Conservation (phyloP, 2,329 filamentous ascomycete species). For the Colletotrichum aenigma region DNA sequence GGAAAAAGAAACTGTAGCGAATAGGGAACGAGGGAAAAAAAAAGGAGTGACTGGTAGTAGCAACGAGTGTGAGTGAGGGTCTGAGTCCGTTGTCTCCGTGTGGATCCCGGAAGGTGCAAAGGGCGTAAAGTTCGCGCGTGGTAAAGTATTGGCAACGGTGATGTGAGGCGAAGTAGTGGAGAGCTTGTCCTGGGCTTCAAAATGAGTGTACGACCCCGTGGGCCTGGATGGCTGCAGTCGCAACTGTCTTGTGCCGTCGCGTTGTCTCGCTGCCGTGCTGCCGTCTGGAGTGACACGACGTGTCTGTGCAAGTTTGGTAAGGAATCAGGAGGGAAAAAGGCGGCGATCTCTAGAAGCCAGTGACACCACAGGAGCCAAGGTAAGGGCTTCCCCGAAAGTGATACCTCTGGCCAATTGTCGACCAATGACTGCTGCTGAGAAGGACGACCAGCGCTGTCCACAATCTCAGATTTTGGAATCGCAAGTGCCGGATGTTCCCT, state of each 20-base stretch:
- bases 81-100: background rate
- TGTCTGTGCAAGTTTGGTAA: constrained; percentile 3
- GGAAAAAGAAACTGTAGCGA: background rate
- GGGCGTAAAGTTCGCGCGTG: background rate
- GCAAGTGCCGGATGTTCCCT: background rate
- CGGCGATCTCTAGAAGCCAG: constrained; percentile 3
- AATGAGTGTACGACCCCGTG: background rate
- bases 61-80: background rate
- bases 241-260: background rate
- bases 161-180: background rate
- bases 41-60: background rate
- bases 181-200: background rate
- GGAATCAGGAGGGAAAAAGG: background rate
- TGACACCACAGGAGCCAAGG: constrained; percentile 7
- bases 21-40: background rate
- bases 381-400: background rate
- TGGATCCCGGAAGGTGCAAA: background rate
- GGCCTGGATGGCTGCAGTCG: background rate
- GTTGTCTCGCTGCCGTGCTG: background rate
- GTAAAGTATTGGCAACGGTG: background rate
- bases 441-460: constrained; percentile 12
- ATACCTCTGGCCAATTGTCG: background rate
- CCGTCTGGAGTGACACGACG: constrained; percentile 1
- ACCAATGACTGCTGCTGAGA: constrained; percentile 7
- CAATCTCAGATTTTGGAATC: background rate